These are phyloP conservation scores for Myxozyma neotropica DNA, from an alignment of 805 yeast genomes.

Conservation along the genomic window DNA sequence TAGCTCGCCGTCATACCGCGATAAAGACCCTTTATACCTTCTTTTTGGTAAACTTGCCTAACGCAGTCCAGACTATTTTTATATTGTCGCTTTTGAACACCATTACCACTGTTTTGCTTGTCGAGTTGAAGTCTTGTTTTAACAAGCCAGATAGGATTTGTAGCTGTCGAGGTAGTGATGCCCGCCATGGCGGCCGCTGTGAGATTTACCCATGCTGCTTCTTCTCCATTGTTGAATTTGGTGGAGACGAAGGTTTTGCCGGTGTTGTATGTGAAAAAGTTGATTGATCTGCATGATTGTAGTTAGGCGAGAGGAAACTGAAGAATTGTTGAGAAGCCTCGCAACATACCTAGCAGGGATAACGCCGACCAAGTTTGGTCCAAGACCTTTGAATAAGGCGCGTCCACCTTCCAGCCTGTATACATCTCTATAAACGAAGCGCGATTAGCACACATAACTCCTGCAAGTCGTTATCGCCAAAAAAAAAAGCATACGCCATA, in stretches of 20 bases:
- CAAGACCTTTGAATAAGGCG: slow-evolving; percentile 90
- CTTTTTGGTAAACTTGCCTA: slow-evolving; percentile 64
- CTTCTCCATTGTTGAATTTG: slow-evolving; percentile 70
- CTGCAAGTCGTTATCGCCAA: not conserved
- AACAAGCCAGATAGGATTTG: slow-evolving; percentile 97
- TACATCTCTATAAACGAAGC: slow-evolving; percentile 49
- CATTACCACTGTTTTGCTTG: slow-evolving; percentile 54
- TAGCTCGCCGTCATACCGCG: slow-evolving; percentile 94
- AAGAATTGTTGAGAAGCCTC: not conserved
- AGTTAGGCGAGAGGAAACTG: not conserved
- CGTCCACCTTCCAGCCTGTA: slow-evolving; percentile 77
- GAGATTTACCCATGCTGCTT: slow-evolving; percentile 82
- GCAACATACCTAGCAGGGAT: slow-evolving; percentile 71
- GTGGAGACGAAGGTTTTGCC: slow-evolving; percentile 74
- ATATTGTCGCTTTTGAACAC: slow-evolving; percentile 54
- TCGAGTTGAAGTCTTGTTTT: slow-evolving; percentile 94
- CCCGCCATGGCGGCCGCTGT: slow-evolving; percentile 90
- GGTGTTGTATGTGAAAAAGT: slow-evolving; percentile 95
- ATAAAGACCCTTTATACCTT: slow-evolving; percentile 80
- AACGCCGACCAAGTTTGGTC: slow-evolving; percentile 96
- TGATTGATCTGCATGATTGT: slow-evolving; percentile 63
- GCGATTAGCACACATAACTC: not conserved
- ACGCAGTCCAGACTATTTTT: slow-evolving; percentile 86
- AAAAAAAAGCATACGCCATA: slow-evolving; percentile 41
- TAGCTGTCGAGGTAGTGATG: slow-evolving; percentile 88